Base-by-base conservation (phyloP, 225 moss, liverwort and hornwort species). In the Ulota crispa region DNA sequence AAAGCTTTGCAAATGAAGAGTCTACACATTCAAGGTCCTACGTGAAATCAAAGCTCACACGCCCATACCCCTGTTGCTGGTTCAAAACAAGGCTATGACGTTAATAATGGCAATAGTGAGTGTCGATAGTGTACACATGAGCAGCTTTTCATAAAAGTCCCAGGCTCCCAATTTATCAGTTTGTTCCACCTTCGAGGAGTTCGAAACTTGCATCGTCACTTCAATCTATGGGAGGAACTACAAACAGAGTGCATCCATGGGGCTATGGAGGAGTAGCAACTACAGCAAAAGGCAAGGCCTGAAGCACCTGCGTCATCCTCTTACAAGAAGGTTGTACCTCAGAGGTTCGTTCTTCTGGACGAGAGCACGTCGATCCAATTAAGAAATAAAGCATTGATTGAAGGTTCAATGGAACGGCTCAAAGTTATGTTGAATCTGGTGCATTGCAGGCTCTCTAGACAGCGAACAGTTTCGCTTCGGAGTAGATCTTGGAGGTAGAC, bases 391-490 rank as follows among this genome's bases (percentile, higher is more conserved):
- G 45, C 45, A 45, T 63, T 63, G 4, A 45, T 63, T 63, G 4
- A 5, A 45, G 45, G 31, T 4, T 23, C 4, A 20, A 21, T 21
- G 27, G 3, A 28, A 18, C 16, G 56, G 28, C 36, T 9, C 19
- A 19, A 59, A 15, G 16, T 9, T 16, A 19, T 39, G 41, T 0
- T 3, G 45, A 45, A 45, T 45, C 13, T 45, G 45, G 14, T 45
- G 45, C 45, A 4, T 7, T 12, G 1, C 64, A 8, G 6, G 55
- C 57, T 24, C 57, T 27, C 45, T 27, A 50, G 4, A 84, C 27
- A 5, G 82, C 75, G 68, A 84, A 90, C 26, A 4, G 18, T 61
- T 83, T 84, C 2, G 90, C 88, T 55, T 28, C 12, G 53, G 88
- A 37, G 7, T 4, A 88, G 37, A 80, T 80, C 6, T 39, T 28